Conservation (phyloP, 352 stramenopile genomes). For the Phytophthora sojae region DNA sequence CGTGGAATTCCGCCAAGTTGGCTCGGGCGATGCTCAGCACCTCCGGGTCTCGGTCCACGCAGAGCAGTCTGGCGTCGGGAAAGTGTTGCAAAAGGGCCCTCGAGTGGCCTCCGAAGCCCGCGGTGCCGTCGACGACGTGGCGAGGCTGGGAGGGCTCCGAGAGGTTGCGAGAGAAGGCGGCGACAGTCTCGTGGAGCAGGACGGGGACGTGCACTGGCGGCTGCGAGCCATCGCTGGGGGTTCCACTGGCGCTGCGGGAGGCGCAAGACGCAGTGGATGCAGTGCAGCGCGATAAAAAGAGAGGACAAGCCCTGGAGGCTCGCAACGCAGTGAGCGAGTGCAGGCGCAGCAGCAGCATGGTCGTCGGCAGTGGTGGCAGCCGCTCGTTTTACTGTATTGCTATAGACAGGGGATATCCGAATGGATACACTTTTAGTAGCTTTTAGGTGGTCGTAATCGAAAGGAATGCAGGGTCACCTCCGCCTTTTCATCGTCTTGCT, state of each 20-base stretch:
- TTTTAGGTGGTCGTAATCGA: conserved; percentile 6
- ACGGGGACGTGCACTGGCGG: conserved; percentile 61
- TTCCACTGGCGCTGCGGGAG: conserved; percentile 3
- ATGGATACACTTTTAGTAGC: neutral
- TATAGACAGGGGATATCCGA: conserved; percentile 20
- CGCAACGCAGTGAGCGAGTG: conserved; percentile 8
- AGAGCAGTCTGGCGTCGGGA: conserved; percentile 64
- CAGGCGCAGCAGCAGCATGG: conserved; percentile 18
- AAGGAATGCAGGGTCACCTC: no score
- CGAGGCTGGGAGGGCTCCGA: conserved; percentile 18
- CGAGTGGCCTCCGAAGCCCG: conserved; percentile 76
- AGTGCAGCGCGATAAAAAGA: conserved; percentile 2
- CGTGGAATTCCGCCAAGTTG: conserved; percentile 57
- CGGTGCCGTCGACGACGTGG: conserved; percentile 82
- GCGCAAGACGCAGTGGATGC: conserved; percentile 6
- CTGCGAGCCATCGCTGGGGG: conserved; percentile 5
- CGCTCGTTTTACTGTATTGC: conserved; percentile 12
- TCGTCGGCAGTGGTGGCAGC: neutral
- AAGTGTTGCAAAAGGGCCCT: conserved; percentile 62
- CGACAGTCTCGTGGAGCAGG: conserved; percentile 64
- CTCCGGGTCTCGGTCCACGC: conserved; percentile 83
- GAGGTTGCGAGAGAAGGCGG: conserved; percentile 31
- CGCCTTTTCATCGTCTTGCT: no score
- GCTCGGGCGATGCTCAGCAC: conserved; percentile 61
- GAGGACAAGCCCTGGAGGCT: conserved; percentile 3